Evolutionary conservation across 148 eudicot genomes (phyloP).

Genomic region (Rheum nobile): DNA sequence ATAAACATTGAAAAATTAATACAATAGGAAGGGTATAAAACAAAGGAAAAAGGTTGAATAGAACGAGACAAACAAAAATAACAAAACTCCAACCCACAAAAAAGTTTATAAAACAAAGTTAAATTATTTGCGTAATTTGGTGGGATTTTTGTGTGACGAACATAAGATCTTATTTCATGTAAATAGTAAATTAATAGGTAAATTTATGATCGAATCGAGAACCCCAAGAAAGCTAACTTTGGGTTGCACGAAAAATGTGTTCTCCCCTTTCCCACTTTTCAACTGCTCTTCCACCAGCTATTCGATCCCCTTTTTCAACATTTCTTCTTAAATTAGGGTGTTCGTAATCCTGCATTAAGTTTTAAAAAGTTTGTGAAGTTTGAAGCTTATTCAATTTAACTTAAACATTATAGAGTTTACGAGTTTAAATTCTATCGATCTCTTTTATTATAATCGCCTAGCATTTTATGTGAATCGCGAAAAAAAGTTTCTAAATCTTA

Average conservation of each 20-base stretch:
- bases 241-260: neutral
- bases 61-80: neutral
- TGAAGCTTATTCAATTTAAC: too few species aligned
- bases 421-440: too few species aligned
- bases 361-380: neutral
- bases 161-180: neutral
- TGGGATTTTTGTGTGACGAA: neutral
- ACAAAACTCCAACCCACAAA: neutral
- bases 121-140: neutral
- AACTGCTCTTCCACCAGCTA: neutral
- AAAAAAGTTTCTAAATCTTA: too few species aligned
- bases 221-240: neutral
- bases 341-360: neutral
- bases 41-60: neutral
- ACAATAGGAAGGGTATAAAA: neutral
- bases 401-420: too few species aligned
- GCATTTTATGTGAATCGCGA: too few species aligned
- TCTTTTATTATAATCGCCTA: too few species aligned
- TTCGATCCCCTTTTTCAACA: neutral
- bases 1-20: too few species aligned
- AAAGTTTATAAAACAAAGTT: too few species aligned
- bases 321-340: neutral
- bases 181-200: neutral
- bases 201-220: neutral
- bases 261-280: neutral